phyloP scores from a whole-genome alignment of 2,329 filamentous ascomycete species.

The Monilinia fructicola region DNA sequence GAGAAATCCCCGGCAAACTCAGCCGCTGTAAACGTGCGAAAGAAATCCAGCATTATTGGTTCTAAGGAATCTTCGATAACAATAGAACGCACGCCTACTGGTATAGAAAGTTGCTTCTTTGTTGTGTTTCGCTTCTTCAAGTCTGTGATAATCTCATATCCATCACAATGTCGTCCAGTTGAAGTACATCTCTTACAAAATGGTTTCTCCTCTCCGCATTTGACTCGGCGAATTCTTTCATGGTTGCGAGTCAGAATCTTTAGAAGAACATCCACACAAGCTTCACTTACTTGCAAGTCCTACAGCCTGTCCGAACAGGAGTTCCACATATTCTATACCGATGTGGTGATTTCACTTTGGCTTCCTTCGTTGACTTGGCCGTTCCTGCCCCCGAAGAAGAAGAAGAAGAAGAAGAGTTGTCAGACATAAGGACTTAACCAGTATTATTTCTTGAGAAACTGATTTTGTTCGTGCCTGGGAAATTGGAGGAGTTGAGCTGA shows the following conservation, averaged over 20 bases:
- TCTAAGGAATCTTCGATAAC: slow-evolving; percentile 31
- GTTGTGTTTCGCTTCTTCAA: not conserved
- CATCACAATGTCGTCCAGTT: slow-evolving; percentile 38
- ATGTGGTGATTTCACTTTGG: slow-evolving; percentile 32
- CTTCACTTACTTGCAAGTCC: slow-evolving; percentile 38
- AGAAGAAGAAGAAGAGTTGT: not conserved
- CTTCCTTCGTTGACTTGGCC: not conserved
- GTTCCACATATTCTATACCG: slow-evolving; percentile 38
- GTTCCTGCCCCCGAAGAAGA: not conserved
- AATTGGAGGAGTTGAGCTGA: not conserved
- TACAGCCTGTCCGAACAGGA: slow-evolving; percentile 36
- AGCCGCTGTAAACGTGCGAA: slow-evolving; percentile 32
- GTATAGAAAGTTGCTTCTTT: slow-evolving; percentile 10
- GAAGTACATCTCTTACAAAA: slow-evolving; percentile 38
- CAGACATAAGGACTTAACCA: not conserved
- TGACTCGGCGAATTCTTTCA: slow-evolving; percentile 37
- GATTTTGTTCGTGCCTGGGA: not conserved
- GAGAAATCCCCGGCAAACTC: slow-evolving; percentile 34
- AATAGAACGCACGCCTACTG: not conserved
- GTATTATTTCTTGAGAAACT: not conserved
- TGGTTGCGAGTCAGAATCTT: slow-evolving; percentile 10
- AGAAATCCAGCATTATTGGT: slow-evolving; percentile 32
- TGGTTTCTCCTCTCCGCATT: slow-evolving; percentile 39
- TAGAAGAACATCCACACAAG: not conserved
- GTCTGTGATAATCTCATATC: slow-evolving; percentile 30